Percentiles rank a stretch among this genome's conserved stretches.
Conservation (phyloP, 345 rosid genomes). For the Populus ilicifolia region DNA sequence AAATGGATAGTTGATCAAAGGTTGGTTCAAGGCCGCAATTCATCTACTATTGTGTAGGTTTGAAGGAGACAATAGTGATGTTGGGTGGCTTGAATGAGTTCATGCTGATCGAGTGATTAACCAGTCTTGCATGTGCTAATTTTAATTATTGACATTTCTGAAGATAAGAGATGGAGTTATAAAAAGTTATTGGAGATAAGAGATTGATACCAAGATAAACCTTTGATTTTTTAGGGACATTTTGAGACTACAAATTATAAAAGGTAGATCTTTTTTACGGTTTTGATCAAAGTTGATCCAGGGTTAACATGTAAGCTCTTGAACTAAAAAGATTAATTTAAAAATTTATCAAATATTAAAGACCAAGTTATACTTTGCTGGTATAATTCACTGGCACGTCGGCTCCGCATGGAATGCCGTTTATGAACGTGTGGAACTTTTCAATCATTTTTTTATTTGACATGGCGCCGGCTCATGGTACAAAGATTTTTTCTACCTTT, state of each 20-base stretch:
- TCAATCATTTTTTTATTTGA: not conserved
- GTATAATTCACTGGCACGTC: not conserved
- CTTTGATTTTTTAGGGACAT: not conserved
- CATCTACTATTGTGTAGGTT: too few relatives aligned
- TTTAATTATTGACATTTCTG: too few relatives aligned
- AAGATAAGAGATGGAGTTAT: too few relatives aligned
- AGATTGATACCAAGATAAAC: too few relatives aligned
- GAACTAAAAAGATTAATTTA: not conserved
- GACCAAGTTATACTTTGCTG: not conserved
- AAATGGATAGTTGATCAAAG: too few relatives aligned
- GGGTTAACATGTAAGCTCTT: not conserved
- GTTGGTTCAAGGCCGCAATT: too few relatives aligned
- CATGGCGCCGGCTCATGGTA: conserved; percentile 13
- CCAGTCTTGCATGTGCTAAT: too few relatives aligned
- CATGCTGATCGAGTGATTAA: too few relatives aligned
- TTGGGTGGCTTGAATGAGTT: too few relatives aligned
- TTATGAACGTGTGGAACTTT: not conserved
- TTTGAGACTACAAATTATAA: not conserved
- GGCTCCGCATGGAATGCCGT: not conserved
- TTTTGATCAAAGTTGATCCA: not conserved
- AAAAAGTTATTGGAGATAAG: too few relatives aligned
- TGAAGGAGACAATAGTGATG: too few relatives aligned
- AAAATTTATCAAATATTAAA: not conserved
- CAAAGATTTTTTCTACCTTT: not conserved
- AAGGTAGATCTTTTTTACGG: not conserved